Evolutionary conservation across 305 asterid species (phyloP).

Genomic region (Plantago lanceolata): DNA sequence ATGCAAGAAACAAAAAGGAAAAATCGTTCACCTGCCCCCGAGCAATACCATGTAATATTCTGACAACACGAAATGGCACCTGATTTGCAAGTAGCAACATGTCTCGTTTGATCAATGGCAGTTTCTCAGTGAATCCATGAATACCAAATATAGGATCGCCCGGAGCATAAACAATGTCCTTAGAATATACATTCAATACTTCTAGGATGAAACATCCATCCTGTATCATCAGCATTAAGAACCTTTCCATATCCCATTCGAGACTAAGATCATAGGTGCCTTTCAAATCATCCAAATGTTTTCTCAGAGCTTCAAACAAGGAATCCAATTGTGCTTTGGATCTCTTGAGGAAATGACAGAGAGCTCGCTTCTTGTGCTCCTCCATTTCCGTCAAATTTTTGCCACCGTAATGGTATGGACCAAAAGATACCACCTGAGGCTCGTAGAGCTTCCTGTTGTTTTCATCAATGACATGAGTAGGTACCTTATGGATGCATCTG

Average conservation of each 20-base stretch:
- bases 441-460: neutral
- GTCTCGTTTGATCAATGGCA: slow-evolving; percentile 6
- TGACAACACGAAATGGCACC: slow-evolving; percentile 14
- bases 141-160: slow-evolving; percentile 19
- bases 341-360: slow-evolving; percentile 9
- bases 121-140: slow-evolving; percentile 2
- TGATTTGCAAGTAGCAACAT: slow-evolving; percentile 28
- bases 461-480: neutral
- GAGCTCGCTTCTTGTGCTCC: slow-evolving; percentile 8
- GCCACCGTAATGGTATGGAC: slow-evolving; percentile 4
- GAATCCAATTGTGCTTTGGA: neutral
- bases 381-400: neutral
- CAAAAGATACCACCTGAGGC: neutral
- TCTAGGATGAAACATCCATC: slow-evolving; percentile 21
- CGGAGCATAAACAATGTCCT: neutral
- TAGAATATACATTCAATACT: neutral
- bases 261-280: neutral
- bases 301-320: neutral
- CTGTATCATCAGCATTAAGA: slow-evolving; percentile 13
- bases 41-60: neutral
- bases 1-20: neutral
- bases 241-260: neutral
- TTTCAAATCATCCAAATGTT: neutral
- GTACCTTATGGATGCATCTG: neutral
- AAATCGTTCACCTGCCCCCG: neutral